Base-by-base conservation (phyloP, 2,329 filamentous ascomycete genomes). In the Blastomyces percursus region DNA sequence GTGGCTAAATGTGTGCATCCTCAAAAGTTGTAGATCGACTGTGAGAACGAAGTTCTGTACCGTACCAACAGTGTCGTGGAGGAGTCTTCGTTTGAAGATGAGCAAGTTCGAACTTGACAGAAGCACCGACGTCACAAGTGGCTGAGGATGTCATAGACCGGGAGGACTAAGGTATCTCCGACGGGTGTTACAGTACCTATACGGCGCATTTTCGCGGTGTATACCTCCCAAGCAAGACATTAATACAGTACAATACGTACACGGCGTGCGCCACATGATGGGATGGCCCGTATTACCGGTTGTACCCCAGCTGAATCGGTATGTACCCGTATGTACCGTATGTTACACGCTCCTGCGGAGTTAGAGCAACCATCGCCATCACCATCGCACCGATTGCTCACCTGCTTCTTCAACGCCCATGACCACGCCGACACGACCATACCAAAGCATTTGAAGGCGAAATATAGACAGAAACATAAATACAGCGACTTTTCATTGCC, bases 111-210 rank as follows among this genome's bases (percentile, higher is more conserved):
- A n/a, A n/a, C n/a, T 30, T 2, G 27, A 30, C 4, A 30, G 27
- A 30, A 30, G 27, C 59, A 21, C 11, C 51, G 60, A 61, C 51
- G 60, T 61, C 60, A 61, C 60, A 52, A 40, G 60, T 61, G 60
- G 60, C 60, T 61, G 60, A 56, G 11, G 19, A 16, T 44, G 50
- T 55, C 60, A 56, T 51, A 30, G 50, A 42, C 30, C 9, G 40
- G 42, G 40, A 30, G 19, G 54, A 12, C n/a, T 24, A 56, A 19
- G 5, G n/a, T 56, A 40, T 21, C 24, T 24, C 24, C 27, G 16
- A 14, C 5, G 3, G 16, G n/a, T 27, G 16, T 30, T 54, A 35
- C 35, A 27, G 11, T 40, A 57, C 32, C 32, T 35, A 35, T 35
- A 35, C 19, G 32, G 3, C 35, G 35, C 8, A 14, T n/a, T 55